Evolutionary conservation across 805 yeast genomes (phyloP), one percentile per base, ranked within the genome.

Genomic region (Millerozyma miso): DNA sequence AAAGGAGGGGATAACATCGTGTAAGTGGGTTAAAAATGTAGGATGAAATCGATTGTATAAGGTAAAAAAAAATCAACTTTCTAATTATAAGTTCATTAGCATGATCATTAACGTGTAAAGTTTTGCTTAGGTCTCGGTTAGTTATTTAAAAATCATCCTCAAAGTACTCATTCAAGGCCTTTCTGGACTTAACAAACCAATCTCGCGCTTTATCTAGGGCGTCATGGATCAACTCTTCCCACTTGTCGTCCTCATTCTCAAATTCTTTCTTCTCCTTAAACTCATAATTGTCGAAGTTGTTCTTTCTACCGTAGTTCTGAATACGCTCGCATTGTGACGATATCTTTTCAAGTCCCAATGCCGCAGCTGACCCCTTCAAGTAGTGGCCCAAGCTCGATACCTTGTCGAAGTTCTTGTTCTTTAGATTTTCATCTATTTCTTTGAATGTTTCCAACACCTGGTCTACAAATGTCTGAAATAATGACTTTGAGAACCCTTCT

Each of bases 301-400:
- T 63, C 50, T 68, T 70, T 45, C 79, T 77, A 17, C 96, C 98
- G 50, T 87, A 80, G 60, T 90, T 90, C 63, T 93, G 99, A 48
- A 93, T 90, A 50, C 90, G 73, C 63, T 90, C 99, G 65, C 99
- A 93, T 53, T 89, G 85, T 56, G 80, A 77, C 44, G 89, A 89
- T 39, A 93, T 86, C 47, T 81, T 80, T 36, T 77, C 79, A 43
- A 93, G 73, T 2, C 99, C 99, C 45, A 93, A 69, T 0, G 97
- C 91, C 2, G 97, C 96, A 1, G 97, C 95, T 10, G 95, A 84
- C 37, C 99, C 99, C 60, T 93, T 93, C 43, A 93, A 72, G 58
- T 88, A 93, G 61, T 93, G 99, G 12, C 99, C 99, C 53, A 85
- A 67, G 12, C 81, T 73, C 16, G 90, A 83, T 43, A 93, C 67